Conservation (phyloP, 768 basidiomycete species). For the Boletus eberwhitei region DNA sequence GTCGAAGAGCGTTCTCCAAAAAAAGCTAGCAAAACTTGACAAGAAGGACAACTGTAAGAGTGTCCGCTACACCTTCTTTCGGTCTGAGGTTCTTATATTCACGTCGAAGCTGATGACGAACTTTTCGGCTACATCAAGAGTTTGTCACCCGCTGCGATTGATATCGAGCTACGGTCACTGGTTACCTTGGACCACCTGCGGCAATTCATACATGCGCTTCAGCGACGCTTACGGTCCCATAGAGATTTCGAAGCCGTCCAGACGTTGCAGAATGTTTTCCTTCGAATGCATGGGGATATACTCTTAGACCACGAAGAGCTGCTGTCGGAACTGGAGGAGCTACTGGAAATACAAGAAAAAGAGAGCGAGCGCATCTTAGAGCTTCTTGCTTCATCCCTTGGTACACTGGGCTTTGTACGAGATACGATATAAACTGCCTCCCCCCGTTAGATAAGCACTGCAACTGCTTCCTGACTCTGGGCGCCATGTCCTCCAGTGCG, state of each 20-base stretch:
- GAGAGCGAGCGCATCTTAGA: slow-evolving; percentile 80
- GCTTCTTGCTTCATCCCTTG: slow-evolving; percentile 68
- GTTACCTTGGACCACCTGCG: slow-evolving; percentile 58
- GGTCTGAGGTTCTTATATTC: slow-evolving; percentile 3
- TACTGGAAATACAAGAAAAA: slow-evolving; percentile 64
- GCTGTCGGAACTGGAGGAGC: slow-evolving; percentile 47
- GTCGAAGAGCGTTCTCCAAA: slow-evolving; percentile 67
- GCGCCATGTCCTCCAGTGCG: slow-evolving; percentile 18
- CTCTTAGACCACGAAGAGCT: slow-evolving; percentile 72
- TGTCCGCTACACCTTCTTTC: not conserved
- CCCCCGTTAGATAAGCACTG: slow-evolving; percentile 24
- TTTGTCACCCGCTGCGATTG: slow-evolving; percentile 86
- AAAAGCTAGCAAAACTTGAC: slow-evolving; percentile 56
- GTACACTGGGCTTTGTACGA: slow-evolving; percentile 73
- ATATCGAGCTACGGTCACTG: slow-evolving; percentile 85
- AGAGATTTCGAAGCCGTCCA: slow-evolving; percentile 96
- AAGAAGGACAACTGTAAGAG: slow-evolving; percentile 66
- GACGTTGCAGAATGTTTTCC: slow-evolving; percentile 78
- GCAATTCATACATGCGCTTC: slow-evolving; percentile 72
- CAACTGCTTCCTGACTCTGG: not conserved
- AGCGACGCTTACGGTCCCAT: slow-evolving; percentile 67
- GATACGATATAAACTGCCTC: slow-evolving; percentile 45
- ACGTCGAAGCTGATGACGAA: slow-evolving; percentile 54
- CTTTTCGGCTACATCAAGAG: slow-evolving; percentile 85
- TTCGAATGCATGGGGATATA: slow-evolving; percentile 80